phyloP scores from a whole-genome alignment of 495 filamentous ascomycete species.

The Podospora pseudocomata region DNA sequence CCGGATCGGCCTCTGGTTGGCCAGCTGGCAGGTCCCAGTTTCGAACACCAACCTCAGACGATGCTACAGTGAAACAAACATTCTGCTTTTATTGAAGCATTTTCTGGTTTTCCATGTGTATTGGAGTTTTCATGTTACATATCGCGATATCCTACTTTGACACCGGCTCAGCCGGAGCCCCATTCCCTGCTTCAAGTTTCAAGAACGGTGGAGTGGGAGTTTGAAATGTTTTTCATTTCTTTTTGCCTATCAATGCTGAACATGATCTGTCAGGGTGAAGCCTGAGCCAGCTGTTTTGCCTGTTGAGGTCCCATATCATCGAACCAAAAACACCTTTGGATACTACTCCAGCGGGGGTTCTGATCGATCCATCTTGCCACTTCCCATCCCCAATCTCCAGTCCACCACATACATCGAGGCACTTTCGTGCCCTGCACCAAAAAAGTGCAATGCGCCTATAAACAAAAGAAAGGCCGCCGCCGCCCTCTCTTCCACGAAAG shows the following conservation, averaged over 20 bases:
- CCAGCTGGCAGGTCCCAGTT: background rate
- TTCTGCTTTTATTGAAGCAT: no score
- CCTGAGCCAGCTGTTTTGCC: background rate
- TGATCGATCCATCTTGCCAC: background rate
- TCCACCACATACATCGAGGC: background rate
- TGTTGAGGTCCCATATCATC: background rate
- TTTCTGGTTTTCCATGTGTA: no score
- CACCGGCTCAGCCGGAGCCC: background rate
- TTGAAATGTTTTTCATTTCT: slow-evolving; percentile 6
- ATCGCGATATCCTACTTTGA: background rate
- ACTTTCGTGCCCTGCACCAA: slow-evolving; percentile 3
- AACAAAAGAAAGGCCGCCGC: background rate
- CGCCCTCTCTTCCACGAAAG: background rate
- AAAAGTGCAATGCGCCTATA: background rate
- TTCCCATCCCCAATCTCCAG: background rate
- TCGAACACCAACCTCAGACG: background rate
- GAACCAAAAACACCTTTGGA: background rate
- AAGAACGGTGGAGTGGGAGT: background rate
- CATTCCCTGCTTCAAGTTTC: background rate
- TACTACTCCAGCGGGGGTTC: background rate
- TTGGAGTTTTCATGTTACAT: no score
- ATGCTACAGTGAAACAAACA: background rate
- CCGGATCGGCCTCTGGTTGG: background rate
- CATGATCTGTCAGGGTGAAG: background rate
- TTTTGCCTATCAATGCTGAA: background rate